A percentile compares a stretch with the other conserved stretches of the same genome.
These are phyloP conservation scores for Pachyrhizus erosus DNA, from an alignment of 306 rosid genomes.

Conservation along the genomic window DNA sequence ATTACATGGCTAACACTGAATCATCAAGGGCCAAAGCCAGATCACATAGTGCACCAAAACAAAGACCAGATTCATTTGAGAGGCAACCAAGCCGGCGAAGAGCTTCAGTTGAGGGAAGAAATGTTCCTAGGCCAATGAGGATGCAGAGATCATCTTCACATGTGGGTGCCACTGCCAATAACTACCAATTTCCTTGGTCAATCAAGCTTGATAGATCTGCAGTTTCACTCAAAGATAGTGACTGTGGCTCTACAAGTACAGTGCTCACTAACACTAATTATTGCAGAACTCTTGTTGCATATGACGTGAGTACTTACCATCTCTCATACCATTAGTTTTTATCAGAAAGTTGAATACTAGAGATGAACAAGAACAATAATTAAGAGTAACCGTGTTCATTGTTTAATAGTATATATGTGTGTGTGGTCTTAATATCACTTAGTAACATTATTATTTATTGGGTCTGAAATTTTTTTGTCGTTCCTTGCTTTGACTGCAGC, in stretches of 20 bases:
- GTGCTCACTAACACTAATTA: conserved; percentile 69
- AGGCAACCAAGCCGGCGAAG: conserved; percentile 78
- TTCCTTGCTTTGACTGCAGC: conserved; percentile 57
- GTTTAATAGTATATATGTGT: not conserved
- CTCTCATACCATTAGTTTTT: conserved; percentile 1
- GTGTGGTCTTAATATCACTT: not conserved
- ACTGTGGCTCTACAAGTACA: conserved; percentile 86
- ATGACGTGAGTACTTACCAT: conserved; percentile 62
- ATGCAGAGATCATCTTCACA: conserved; percentile 97
- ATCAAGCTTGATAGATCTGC: conserved; percentile 79
- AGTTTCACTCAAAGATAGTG: conserved; percentile 81
- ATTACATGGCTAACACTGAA: conserved; percentile 94
- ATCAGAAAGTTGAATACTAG: not conserved
- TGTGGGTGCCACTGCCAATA: conserved; percentile 68
- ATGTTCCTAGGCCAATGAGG: conserved; percentile 81
- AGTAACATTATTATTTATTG: not conserved
- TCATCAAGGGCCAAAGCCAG: conserved; percentile 87
- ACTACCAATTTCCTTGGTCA: conserved; percentile 76
- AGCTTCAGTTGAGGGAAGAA: conserved; percentile 75
- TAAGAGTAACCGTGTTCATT: not conserved
- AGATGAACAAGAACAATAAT: not conserved
- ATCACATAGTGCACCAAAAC: conserved; percentile 94
- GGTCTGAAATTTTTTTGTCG: conserved; percentile 33
- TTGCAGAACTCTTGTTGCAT: conserved; percentile 74
- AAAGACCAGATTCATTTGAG: conserved; percentile 78